A percentile compares a stretch with the other conserved stretches of the same genome.
These are phyloP conservation scores for Thielaviopsis euricoi DNA, from an alignment of 2,329 filamentous ascomycete species.

Conservation along the genomic window DNA sequence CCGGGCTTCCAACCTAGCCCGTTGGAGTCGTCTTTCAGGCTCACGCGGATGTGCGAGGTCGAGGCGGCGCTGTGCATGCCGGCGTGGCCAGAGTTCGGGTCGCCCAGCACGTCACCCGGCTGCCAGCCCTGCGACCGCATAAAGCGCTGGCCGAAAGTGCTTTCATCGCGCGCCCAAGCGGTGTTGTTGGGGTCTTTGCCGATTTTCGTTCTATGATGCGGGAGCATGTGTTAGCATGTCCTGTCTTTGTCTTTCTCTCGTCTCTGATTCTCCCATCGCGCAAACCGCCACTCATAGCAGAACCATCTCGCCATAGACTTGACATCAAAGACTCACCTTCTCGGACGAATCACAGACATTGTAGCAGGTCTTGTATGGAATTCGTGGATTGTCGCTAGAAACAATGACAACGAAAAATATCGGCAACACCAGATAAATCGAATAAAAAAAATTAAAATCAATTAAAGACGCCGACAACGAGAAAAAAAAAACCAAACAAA, in stretches of 20 bases:
- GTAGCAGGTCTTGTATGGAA: neutral
- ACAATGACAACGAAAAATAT: neutral
- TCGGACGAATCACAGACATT: slow-evolving; percentile 11
- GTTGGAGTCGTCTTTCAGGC: slow-evolving; percentile 78
- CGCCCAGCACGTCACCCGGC: slow-evolving; percentile 69
- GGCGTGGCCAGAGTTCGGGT: slow-evolving; percentile 56
- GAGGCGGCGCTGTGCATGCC: slow-evolving; percentile 65
- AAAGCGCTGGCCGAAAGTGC: slow-evolving; percentile 77
- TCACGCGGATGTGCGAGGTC: slow-evolving; percentile 68
- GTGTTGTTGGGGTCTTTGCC: slow-evolving; percentile 91
- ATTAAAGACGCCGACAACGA: neutral
- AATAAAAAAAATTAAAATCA: neutral
- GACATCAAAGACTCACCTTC: slow-evolving; percentile 5
- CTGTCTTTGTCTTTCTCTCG: neutral
- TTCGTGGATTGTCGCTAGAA: neutral
- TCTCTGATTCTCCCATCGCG: no score
- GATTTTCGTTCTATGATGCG: slow-evolving; percentile 43
- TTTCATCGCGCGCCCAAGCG: slow-evolving; percentile 70
- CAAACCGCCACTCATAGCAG: no score
- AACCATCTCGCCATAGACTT: neutral
- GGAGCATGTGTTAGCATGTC: neutral
- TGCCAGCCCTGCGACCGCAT: slow-evolving; percentile 81
- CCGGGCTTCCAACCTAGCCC: slow-evolving; percentile 61
- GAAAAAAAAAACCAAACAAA: neutral
- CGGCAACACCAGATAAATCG: neutral